Evolutionary conservation across 352 stramenopile genomes (phyloP).

Genomic region (Pythium sp.): DNA sequence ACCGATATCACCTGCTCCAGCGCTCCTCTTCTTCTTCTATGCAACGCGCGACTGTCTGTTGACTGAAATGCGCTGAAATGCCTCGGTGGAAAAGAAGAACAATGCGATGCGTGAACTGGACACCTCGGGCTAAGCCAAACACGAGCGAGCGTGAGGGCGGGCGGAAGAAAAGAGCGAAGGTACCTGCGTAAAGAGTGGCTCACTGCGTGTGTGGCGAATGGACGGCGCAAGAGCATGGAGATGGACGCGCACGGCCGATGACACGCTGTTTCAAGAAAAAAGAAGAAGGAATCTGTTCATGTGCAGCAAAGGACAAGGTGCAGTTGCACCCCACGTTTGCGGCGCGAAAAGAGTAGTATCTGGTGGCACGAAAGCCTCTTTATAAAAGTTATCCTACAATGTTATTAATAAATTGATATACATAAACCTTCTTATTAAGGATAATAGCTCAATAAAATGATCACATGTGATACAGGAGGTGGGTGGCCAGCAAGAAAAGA

Average conservation of each 20-base stretch:
- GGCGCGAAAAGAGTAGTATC: no score
- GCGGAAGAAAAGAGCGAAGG: not conserved
- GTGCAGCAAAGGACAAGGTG: no score
- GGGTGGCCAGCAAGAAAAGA: not conserved
- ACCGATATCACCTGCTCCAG: not conserved
- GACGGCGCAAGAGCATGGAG: not conserved
- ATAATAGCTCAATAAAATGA: not conserved
- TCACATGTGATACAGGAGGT: not conserved
- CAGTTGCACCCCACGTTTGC: no score
- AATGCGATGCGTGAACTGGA: conserved; percentile 4
- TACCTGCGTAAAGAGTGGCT: conserved; percentile 9
- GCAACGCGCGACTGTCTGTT: not conserved
- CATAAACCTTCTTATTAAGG: no score
- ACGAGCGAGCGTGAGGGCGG: no score
- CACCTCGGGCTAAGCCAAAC: not conserved
- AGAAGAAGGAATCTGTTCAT: not conserved
- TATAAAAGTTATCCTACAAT: no score
- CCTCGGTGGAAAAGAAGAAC: not conserved
- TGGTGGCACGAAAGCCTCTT: no score
- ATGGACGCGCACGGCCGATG: not conserved
- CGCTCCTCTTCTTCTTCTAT: not conserved
- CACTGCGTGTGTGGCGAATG: not conserved
- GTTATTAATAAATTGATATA: no score
- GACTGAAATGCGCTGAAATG: not conserved
- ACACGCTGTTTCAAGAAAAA: conserved; percentile 8